Conservation (phyloP, 169 alveolate genomes). For the Cryptosporidium xiaoi region DNA sequence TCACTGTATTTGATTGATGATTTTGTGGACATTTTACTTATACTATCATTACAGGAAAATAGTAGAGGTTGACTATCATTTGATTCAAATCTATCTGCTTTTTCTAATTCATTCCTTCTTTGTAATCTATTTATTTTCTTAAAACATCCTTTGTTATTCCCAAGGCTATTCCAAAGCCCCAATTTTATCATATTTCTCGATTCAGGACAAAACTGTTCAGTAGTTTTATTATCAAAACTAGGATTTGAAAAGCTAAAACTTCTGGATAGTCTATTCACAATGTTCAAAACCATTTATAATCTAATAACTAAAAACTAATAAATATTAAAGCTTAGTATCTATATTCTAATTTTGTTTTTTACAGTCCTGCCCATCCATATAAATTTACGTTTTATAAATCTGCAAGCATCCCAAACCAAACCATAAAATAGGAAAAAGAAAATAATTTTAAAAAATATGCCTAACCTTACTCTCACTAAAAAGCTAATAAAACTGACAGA, state of each 20-base stretch:
- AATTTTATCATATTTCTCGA: not conserved
- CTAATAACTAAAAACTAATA: constrained; percentile 1
- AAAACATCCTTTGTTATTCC: not conserved
- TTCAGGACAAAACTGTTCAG: not conserved
- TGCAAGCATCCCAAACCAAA: no score
- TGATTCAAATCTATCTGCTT: constrained; percentile 27
- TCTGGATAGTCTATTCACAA: not conserved
- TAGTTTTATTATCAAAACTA: constrained; percentile 7
- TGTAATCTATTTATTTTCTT: constrained; percentile 12
- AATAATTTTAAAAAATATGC: no score
- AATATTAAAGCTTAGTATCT: not conserved
- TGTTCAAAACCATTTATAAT: not conserved
- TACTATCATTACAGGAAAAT: not conserved
- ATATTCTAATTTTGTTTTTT: not conserved
- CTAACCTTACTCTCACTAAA: no score
- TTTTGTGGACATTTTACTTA: not conserved
- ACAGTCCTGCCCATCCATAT: no score
- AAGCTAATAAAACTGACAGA: no score
- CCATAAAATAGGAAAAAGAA: no score
- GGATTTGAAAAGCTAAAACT: not conserved
- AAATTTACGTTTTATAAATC: no score
- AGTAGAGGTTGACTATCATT: constrained; percentile 32
- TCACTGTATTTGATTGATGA: constrained; percentile 2
- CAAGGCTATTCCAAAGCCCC: not conserved
- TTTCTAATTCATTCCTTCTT: constrained; percentile 20